Base-by-base conservation (phyloP, 352 stramenopile species). In the Phytophthora idaei region DNA sequence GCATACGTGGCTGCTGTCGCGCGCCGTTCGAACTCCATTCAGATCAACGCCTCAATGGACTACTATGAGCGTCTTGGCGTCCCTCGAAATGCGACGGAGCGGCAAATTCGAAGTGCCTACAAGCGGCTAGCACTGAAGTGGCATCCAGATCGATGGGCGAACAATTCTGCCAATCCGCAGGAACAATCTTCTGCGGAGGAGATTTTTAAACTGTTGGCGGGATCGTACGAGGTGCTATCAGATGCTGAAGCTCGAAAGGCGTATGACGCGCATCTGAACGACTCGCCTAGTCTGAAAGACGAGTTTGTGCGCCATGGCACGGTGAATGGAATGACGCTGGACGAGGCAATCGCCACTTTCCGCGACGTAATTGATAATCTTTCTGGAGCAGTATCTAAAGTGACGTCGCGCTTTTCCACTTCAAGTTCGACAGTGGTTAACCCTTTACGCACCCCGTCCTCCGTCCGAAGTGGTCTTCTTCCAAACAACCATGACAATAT, bases 401-500 rank as follows among this genome's bases (percentile, higher is more conserved):
- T 90, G 12, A 81, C 74, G 1, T 89, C 80, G 14, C 77, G 80
- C 7, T 90, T 94, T 55, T 89, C 75, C 5, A 84, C 77, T 36
- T 80, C 86, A 21, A 93, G 78, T 47, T 94, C 86, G 31, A 93
- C 74, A 29, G 84, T 88, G 17, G 76, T 92, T 1, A 80, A 91
- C 39, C 64, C 70, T 29, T 72, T 90, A 17, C 79, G 71, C 7
- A 57, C 58, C 10, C 58, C 67, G 0, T 68, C 81, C 28, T 65
- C 59, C 7, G 52, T 77, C 36, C 75, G 75, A 37, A 79, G 71
- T 37, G 71, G 72, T 1, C 71, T 95, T 7, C 69, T 82, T 27
- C 69, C 67, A 12, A 92, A 93, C 69, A 96, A 96, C 54, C 89
- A 96, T 66, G 81, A 93, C 63, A 96, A 96, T 49, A 47, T 96